Evolutionary conservation across 106 monocot genomes (phyloP).

Genomic region (Dendrobium chrysotoxum): DNA sequence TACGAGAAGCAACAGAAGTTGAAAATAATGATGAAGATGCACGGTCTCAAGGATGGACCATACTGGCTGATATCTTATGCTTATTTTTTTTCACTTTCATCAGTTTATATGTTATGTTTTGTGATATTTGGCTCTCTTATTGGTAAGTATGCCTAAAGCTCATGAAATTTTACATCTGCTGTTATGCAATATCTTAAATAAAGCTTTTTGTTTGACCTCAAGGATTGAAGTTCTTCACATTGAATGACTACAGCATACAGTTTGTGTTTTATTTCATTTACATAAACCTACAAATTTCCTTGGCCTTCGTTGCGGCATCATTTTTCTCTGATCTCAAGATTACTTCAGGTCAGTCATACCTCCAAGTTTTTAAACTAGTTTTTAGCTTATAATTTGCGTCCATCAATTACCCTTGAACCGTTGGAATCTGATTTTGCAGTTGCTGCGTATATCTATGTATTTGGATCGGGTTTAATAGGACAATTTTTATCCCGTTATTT

Average conservation of each 20-base stretch:
- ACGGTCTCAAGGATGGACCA: constrained; percentile 74
- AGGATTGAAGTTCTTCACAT: constrained; percentile 66
- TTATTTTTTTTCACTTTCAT: constrained; percentile 64
- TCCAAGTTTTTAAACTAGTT: not conserved
- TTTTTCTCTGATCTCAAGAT: constrained; percentile 61
- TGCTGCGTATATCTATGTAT: constrained; percentile 45
- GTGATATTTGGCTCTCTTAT: constrained; percentile 66
- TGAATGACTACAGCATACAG: constrained; percentile 72
- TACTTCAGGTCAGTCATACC: constrained; percentile 37
- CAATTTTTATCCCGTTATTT: constrained; percentile 27
- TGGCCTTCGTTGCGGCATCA: constrained; percentile 51
- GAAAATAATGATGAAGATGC: constrained; percentile 95
- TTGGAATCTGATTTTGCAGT: constrained; percentile 29
- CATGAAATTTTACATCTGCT: not conserved
- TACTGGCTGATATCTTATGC: constrained; percentile 81
- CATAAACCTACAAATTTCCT: constrained; percentile 67
- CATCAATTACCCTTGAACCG: not conserved
- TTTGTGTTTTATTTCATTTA: constrained; percentile 65
- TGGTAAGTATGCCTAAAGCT: constrained; percentile 28
- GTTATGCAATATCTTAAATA: not conserved
- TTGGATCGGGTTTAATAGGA: constrained; percentile 51
- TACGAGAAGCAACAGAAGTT: constrained; percentile 76
- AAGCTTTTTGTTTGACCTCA: constrained; percentile 5
- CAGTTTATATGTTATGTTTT: constrained; percentile 55
- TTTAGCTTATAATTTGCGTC: not conserved